A percentile compares a stretch with the other conserved stretches of the same genome.
phyloP scores from a whole-genome alignment of 352 stramenopile genomes.

The Phytophthora idaei region DNA sequence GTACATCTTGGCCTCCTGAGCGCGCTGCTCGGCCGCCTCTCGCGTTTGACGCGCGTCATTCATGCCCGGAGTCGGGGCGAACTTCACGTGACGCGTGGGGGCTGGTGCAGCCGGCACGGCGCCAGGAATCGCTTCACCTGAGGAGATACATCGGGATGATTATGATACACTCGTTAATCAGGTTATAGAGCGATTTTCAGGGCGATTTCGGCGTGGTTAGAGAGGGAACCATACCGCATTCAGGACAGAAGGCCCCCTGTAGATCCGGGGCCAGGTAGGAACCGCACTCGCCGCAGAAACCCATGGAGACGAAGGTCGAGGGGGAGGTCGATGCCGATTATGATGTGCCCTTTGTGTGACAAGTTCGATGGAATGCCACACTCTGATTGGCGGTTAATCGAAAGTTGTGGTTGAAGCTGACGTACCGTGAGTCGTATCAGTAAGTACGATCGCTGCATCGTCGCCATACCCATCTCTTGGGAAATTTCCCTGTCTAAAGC shows the following conservation, averaged over 20 bases:
- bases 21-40: constrained; percentile 57
- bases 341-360: constrained; percentile 8
- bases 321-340: constrained; percentile 5
- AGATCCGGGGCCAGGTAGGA: constrained; percentile 60
- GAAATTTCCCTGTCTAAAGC: constrained; percentile 2
- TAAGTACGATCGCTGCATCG: constrained; percentile 17
- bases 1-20: constrained; percentile 44
- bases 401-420: constrained; percentile 6
- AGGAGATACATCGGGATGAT: background rate
- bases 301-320: constrained; percentile 46
- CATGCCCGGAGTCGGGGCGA: constrained; percentile 22
- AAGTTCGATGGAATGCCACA: background rate
- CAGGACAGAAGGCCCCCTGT: constrained; percentile 70
- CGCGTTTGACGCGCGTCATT: constrained; percentile 40
- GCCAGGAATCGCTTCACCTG: constrained; percentile 33
- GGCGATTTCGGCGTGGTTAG: background rate
- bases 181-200: constrained; percentile 1
- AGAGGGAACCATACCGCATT: constrained; percentile 61
- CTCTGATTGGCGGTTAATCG: constrained; percentile 4
- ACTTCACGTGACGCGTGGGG: constrained; percentile 27
- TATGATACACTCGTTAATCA: constrained; percentile 12
- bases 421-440: background rate
- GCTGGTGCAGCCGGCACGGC: constrained; percentile 14
- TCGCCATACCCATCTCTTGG: constrained; percentile 5
- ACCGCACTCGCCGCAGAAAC: constrained; percentile 87